These are phyloP conservation scores for Tulasnella sp. DNA, from an alignment of 768 basidiomycete genomes.

Conservation along the genomic window DNA sequence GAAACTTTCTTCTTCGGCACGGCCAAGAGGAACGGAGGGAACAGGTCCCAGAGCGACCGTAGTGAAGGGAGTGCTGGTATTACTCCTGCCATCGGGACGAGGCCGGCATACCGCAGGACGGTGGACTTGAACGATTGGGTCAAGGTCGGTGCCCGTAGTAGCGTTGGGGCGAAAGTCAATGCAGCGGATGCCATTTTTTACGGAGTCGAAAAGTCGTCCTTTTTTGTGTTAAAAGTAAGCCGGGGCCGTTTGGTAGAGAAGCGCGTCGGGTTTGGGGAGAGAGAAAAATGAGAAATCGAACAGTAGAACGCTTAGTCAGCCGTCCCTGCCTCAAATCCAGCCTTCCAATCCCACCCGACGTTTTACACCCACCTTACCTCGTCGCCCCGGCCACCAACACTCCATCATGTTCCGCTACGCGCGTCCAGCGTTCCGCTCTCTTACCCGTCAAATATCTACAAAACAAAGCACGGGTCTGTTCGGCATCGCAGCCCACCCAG, in stretches of 20 bases:
- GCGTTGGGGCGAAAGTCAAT: constrained; percentile 13
- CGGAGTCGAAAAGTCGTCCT: not conserved
- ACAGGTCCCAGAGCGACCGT: constrained; percentile 64
- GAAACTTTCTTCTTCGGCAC: constrained; percentile 95
- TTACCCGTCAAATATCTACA: constrained; percentile 46
- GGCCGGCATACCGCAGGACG: not conserved
- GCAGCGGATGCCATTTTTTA: constrained; percentile 22
- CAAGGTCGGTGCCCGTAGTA: not conserved
- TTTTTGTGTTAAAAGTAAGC: not conserved
- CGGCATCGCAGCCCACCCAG: constrained; percentile 80
- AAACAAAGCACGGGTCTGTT: constrained; percentile 86
- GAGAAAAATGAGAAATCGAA: constrained; percentile 23
- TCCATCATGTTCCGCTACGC: constrained; percentile 61
- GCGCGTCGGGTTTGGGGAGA: not conserved
- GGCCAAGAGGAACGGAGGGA: constrained; percentile 86
- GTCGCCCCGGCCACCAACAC: not conserved
- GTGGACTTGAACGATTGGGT: not conserved
- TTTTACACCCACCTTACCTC: constrained; percentile 4
- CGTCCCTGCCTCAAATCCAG: not conserved
- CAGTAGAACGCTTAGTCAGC: constrained; percentile 15
- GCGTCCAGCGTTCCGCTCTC: constrained; percentile 24
- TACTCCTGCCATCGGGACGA: constrained; percentile 24
- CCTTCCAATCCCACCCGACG: constrained; percentile 21
- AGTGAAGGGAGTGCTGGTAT: constrained; percentile 44
- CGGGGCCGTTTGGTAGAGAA: not conserved